Conservation (phyloP, 805 yeast genomes). For the Cyberlindnera americana region DNA sequence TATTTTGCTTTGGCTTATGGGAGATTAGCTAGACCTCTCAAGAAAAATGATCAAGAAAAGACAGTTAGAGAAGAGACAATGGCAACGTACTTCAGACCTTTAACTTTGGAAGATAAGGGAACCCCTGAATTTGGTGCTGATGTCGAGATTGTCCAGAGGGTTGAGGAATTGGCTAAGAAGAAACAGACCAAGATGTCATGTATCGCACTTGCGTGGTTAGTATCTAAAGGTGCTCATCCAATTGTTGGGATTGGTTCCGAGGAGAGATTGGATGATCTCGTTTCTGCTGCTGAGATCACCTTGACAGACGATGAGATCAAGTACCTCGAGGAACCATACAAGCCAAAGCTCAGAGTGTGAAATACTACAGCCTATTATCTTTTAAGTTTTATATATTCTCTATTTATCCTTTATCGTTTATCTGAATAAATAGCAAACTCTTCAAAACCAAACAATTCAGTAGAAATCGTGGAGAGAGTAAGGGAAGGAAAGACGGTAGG, state of each 20-base stretch:
- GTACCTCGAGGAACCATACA: constrained; percentile 21
- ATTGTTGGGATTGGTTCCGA: constrained; percentile 49
- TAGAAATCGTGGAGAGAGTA: neutral
- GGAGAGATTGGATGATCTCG: constrained; percentile 49
- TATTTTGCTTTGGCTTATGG: constrained; percentile 60
- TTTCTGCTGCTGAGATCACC: constrained; percentile 38
- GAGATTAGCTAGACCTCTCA: constrained; percentile 44
- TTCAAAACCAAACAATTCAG: neutral
- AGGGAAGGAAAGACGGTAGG: too few species aligned
- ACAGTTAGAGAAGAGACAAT: constrained; percentile 10
- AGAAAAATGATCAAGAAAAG: neutral
- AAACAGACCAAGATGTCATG: constrained; percentile 47
- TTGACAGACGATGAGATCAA: constrained; percentile 26
- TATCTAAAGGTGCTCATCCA: constrained; percentile 48
- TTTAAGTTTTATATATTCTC: too few species aligned
- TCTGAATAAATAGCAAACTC: too few species aligned
- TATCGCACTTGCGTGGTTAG: constrained; percentile 50
- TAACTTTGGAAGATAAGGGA: constrained; percentile 2
- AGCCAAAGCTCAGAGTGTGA: constrained; percentile 17
- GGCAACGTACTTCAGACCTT: neutral
- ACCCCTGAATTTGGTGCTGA: constrained; percentile 23
- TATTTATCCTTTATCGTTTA: too few species aligned
- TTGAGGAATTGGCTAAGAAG: constrained; percentile 49
- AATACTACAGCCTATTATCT: neutral
- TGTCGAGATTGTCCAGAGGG: constrained; percentile 39